A percentile compares a stretch with the other conserved stretches of the same genome.
phyloP scores from a whole-genome alignment of 352 stramenopile genomes.

The Phytophthora aleatoria region DNA sequence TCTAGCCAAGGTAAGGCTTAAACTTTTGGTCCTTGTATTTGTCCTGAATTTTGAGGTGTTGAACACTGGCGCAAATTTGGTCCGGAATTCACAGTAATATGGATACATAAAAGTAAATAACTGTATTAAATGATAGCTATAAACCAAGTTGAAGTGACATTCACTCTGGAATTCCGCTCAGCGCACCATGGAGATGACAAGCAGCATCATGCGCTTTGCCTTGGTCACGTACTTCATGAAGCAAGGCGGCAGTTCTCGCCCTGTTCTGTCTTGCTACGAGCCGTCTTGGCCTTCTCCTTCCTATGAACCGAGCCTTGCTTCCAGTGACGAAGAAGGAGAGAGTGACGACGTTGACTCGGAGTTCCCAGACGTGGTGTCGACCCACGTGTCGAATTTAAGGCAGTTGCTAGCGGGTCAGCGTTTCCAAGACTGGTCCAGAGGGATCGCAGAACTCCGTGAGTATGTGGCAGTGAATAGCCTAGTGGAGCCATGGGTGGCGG shows the following conservation, averaged over 20 bases:
- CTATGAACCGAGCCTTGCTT: conserved; percentile 3
- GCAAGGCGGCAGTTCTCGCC: conserved; percentile 4
- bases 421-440: conserved; percentile 21
- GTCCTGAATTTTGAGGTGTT: no score
- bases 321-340: conserved; percentile 14
- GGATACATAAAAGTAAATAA: no score
- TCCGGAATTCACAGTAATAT: no score
- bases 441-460: conserved; percentile 26
- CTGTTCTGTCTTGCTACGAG: neutral
- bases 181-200: conserved; percentile 37
- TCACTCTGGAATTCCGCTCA: conserved; percentile 24
- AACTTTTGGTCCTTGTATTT: no score
- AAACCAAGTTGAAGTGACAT: conserved; percentile 33
- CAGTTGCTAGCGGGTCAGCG: conserved; percentile 24
- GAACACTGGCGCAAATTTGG: no score
- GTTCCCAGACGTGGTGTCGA: conserved; percentile 15
- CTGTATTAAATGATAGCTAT: neutral
- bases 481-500: conserved; percentile 13
- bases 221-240: conserved; percentile 50
- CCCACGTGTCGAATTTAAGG: conserved; percentile 28
- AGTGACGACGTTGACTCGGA: neutral
- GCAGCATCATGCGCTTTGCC: conserved; percentile 42
- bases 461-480: conserved; percentile 14
- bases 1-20: no score
- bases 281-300: conserved; percentile 9